Conservation (phyloP, 1,284 basidiomycete genomes). For the Pseudomicrostroma phylloplanum region DNA sequence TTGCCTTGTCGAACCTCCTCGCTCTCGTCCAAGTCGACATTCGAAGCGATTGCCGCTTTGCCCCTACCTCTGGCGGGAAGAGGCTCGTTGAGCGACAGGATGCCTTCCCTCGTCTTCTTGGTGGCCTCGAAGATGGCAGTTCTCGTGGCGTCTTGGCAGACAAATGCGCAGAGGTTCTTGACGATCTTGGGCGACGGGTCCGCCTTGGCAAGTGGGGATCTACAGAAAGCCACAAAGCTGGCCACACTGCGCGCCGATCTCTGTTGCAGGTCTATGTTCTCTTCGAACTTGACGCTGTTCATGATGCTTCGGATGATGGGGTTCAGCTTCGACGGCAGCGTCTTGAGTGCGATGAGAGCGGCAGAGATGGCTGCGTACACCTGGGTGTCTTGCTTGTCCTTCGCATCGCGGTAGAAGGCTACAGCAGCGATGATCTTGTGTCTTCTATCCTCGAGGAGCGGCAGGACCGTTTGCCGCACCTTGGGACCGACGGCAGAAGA, state of each 20-base stretch:
- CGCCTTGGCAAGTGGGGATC: slow-evolving; percentile 56
- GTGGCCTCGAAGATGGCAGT: slow-evolving; percentile 79
- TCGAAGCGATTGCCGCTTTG: not conserved
- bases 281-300: slow-evolving; percentile 84
- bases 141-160: slow-evolving; percentile 75
- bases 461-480: slow-evolving; percentile 66
- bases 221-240: slow-evolving; percentile 79
- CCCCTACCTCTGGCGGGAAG: slow-evolving; percentile 52
- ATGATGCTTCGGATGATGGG: slow-evolving; percentile 94
- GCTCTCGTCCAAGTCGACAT: slow-evolving; percentile 42
- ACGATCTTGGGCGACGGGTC: slow-evolving; percentile 84
- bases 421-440: slow-evolving; percentile 67
- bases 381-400: slow-evolving; percentile 78
- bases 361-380: slow-evolving; percentile 83
- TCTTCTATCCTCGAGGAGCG: slow-evolving; percentile 71
- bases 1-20: slow-evolving; percentile 49
- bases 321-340: slow-evolving; percentile 66
- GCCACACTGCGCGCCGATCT: slow-evolving; percentile 82
- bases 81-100: slow-evolving; percentile 64
- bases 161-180: slow-evolving; percentile 92
- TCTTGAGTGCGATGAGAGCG: slow-evolving; percentile 63
- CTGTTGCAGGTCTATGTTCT: slow-evolving; percentile 80
- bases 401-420: slow-evolving; percentile 74
- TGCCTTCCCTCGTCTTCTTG: slow-evolving; percentile 63
- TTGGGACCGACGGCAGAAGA: slow-evolving; percentile 54